Base-by-base conservation (phyloP, 768 basidiomycete genomes). In the Ramaria rubella region DNA sequence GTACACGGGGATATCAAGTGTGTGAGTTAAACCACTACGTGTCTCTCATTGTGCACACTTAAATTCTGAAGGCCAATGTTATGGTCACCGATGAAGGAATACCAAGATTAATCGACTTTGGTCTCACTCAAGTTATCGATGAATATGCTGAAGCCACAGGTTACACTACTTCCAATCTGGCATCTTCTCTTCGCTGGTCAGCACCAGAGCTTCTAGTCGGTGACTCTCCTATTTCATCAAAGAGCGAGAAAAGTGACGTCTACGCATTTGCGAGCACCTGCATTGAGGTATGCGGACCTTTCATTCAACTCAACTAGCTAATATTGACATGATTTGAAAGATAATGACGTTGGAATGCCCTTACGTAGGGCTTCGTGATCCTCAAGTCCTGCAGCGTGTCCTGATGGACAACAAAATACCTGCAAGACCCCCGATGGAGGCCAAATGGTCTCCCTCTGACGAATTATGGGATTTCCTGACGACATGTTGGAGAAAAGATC, bases 1-100 rank as follows among this genome's bases (percentile, higher is more conserved):
- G 26, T 52, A 17, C 50, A 52, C n/a, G 50, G 50, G 11, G 50
- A 52, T 21, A 33, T 52, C 5, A 52, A 33, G 36, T 33, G 50
- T 14, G 50, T 52, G 26, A 52, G 33, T 36, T 3, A 9, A 34
- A n/a, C 17, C 48, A 30, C 2, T n/a, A 33, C 8, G 17, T 21
- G 17, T 7, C 14, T 3, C n/a, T 17, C 14, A 17, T 5, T 15
- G 23, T 19, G 40, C 40, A 42, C 5, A 42, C 34, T 3, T n/a
- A n/a, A 38, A 7, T 7, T 31, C 34, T 15, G 3, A 33, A 52
- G 50, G 38, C 30, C 6, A 31, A 52, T 52, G 12, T 52, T 33
- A 5, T 52, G 50, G 31, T 52, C 23, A 26, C 6, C 31, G 21
- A 52, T 52, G 29, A 26, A 14, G 31, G 31, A 36, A 33, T 24